Evolutionary conservation across 768 basidiomycete genomes (phyloP), one percentile per base, ranked within the genome.

Genomic region (Naganishia vishniacii): DNA sequence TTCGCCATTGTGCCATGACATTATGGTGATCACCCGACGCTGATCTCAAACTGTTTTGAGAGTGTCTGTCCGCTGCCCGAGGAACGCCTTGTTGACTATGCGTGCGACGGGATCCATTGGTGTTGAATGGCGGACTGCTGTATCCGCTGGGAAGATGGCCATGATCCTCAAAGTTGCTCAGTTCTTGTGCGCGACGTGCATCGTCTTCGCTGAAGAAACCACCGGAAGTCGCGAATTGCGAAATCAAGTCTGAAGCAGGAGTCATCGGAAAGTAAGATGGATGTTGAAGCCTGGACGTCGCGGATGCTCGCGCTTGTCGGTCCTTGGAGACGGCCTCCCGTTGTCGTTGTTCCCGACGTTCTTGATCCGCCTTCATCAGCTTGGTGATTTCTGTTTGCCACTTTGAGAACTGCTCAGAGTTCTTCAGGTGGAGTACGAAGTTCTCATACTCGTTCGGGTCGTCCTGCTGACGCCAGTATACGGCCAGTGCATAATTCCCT

Each of bases 391-490:
- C 84, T 16, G 84, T 81, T 74, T 95, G 89, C 95, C 95, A 99
- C 72, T 91, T 88, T 48, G 84, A 83, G 75, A 95, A 84, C 70
- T 91, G 89, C 70, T 97, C 95, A 73, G 97, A 91, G 12, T 86
- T 85, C 47, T 89, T 84, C 76, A 94, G 95, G 61, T 91, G 88
- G 59, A 99, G 83, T 28, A 92, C 90, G 78, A 99, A 98, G 72
- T 84, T 91, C 71, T 98, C 95, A 44, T 91, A 61, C 12, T 64
- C 65, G n/a, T 65, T 69, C 23, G 68, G 80, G 70, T 89, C 88
- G 69, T 91, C 88, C 71, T 95, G 93, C 4, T 91, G 91, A 72
- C 88, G 86, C 92, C 92, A 97, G 83, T 86, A 91, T 5, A 95
- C 88, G 40, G 89, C 86, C 34, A 97, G 84, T 8, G 89, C 86